Base-by-base conservation (phyloP, 805 yeast genomes). In the Saccharomycopsis sp. region DNA sequence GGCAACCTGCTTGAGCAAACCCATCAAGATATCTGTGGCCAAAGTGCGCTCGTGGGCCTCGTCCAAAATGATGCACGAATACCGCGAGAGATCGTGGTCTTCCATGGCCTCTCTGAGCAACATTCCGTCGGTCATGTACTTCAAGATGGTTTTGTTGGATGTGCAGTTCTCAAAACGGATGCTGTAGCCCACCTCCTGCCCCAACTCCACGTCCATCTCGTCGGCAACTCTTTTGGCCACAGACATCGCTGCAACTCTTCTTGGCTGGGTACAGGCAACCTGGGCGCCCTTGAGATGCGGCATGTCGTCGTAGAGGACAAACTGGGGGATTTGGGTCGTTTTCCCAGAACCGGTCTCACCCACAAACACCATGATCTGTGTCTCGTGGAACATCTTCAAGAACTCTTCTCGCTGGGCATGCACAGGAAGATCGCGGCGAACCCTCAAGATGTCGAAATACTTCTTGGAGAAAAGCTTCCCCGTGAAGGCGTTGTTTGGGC, bases 121-220 rank as follows among this genome's bases (percentile, higher is more conserved):
- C 97, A 92, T 91, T 84, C 99, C 99, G 76, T 92, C 99, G 9
- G 99, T 92, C 97, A 92, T 89, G 75, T 94, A 92, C 73, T 91
- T 90, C 67, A 92, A 76, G 41, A 91, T 80, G 3, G 99, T 92
- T 64, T 83, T 87, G 56, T 79, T 77, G 47, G 87, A 77, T 1
- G 97, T 89, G 65, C 82, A 89, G 73, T 92, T 91, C 65, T 94
- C 98, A 69, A 92, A 92, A 76, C 99, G 86, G 65, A 92, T 88
- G 64, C 87, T 83, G 74, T 92, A 92, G 75, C 99, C 99, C 60
- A 92, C 98, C 72, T 92, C 96, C 64, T 86, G 87, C 40, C 99
- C 99, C 54, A 92, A 74, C 60, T 80, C 78, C 3, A 92, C 98
- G 71, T 91, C 98, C 94, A 91, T 83, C 73, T 92, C 99, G 68